These are phyloP conservation scores for Ceratopteris richardii DNA, from an alignment of 75 land plant species.

Conservation along the genomic window DNA sequence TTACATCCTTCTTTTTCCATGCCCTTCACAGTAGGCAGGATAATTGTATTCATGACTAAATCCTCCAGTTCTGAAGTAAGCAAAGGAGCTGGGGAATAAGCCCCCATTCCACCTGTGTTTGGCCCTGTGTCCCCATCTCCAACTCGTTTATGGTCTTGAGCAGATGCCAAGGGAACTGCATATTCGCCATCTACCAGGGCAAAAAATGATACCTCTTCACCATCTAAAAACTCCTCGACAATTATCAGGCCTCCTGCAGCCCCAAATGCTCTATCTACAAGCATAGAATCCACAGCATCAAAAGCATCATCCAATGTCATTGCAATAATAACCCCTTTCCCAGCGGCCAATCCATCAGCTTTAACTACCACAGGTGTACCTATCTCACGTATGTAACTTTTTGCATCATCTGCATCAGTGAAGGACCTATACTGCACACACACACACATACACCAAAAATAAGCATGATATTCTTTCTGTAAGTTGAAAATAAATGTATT, in stretches of 20 bases:
- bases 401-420: constrained; percentile 63
- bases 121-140: constrained; percentile 98
- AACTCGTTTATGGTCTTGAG: constrained; percentile 98
- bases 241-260: constrained; percentile 76
- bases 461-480: no score
- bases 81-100: constrained; percentile 91
- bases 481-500: no score
- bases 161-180: constrained; percentile 87
- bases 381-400: constrained; percentile 67
- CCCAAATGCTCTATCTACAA: constrained; percentile 61
- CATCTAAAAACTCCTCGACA: constrained; percentile 88
- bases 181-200: constrained; percentile 91
- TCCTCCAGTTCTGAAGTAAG: constrained; percentile 60
- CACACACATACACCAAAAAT: no score
- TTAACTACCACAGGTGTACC: constrained; percentile 93
- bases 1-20: constrained; percentile 90
- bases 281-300: constrained; percentile 84
- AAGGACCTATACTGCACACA: constrained; percentile 71
- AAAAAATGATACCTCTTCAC: constrained; percentile 96
- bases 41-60: constrained; percentile 75
- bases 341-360: constrained; percentile 97
- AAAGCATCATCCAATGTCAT: constrained; percentile 69
- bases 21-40: constrained; percentile 84
- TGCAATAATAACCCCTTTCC: constrained; percentile 97
- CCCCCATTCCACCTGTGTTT: constrained; percentile 99